Percentiles rank a stretch among this genome's conserved stretches.
These are phyloP conservation scores for Lasiodiplodia gonubiensis DNA, from an alignment of 2,329 filamentous ascomycete species.

Conservation along the genomic window DNA sequence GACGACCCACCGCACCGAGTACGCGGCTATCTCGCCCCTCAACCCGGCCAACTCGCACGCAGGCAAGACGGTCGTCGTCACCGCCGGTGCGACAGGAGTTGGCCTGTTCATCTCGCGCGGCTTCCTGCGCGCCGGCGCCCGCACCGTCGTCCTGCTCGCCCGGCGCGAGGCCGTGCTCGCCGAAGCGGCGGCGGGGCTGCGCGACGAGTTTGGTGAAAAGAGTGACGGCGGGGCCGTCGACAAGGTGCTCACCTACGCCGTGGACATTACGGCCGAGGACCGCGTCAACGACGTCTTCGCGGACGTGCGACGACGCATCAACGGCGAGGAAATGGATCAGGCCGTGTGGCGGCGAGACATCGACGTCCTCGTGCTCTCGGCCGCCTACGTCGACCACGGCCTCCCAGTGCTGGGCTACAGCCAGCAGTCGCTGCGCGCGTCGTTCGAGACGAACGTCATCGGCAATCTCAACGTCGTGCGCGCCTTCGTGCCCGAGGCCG, in stretches of 20 bases:
- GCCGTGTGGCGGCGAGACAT: background rate
- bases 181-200: constrained; percentile 1
- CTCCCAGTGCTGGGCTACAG: constrained; percentile 27
- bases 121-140: background rate
- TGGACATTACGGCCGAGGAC: constrained; percentile 21
- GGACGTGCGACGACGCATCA: background rate
- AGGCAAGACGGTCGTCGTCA: constrained; percentile 40
- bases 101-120: too few species aligned
- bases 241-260: background rate
- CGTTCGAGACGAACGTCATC: background rate
- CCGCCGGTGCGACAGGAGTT: too few species aligned
- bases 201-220: background rate
- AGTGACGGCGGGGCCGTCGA: background rate
- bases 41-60: constrained; percentile 35
- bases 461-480: constrained; percentile 27
- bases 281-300: constrained; percentile 23
- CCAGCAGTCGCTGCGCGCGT: background rate
- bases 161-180: constrained; percentile 44
- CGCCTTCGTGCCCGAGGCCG: constrained; percentile 28
- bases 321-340: too few species aligned
- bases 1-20: constrained; percentile 34
- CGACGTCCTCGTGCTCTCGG: constrained; percentile 30
- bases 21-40: constrained; percentile 36
- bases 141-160: constrained; percentile 47
- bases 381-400: constrained; percentile 13